These are phyloP conservation scores for Fragosphaeria purpurea DNA, from an alignment of 2,329 filamentous ascomycete species.

Conservation along the genomic window DNA sequence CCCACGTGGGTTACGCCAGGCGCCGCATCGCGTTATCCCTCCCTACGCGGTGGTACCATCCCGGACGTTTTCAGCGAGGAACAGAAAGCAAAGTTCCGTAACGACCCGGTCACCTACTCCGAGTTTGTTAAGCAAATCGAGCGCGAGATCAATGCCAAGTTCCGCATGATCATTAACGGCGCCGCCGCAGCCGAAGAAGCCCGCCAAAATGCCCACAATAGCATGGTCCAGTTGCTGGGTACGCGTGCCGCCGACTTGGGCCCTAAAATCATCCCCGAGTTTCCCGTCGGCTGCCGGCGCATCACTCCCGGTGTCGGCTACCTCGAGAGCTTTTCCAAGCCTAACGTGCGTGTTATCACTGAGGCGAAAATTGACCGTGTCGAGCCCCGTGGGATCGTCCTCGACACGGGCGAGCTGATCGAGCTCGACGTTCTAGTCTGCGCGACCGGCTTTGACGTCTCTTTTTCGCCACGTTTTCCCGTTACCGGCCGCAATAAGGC, in stretches of 20 bases:
- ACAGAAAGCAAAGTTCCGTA: slow-evolving; percentile 8
- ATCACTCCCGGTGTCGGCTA: slow-evolving; percentile 33
- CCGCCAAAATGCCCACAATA: slow-evolving; percentile 7
- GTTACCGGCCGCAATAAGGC: slow-evolving; percentile 9
- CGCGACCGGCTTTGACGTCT: slow-evolving; percentile 28
- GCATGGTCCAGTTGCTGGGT: slow-evolving; percentile 5
- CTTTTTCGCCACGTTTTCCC: slow-evolving; percentile 24
- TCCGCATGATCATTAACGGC: slow-evolving; percentile 4
- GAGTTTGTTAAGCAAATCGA: slow-evolving; percentile 13
- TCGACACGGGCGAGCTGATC: slow-evolving; percentile 15
- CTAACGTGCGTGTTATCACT: slow-evolving; percentile 33
- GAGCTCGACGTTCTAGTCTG: slow-evolving; percentile 20
- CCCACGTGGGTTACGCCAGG: slow-evolving; percentile 26
- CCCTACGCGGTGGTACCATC: background rate
- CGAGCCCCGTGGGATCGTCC: slow-evolving; percentile 21
- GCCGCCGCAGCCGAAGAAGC: too few relatives aligned
- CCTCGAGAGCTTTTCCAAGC: slow-evolving; percentile 29
- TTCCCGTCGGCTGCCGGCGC: slow-evolving; percentile 30
- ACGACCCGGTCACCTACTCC: slow-evolving; percentile 9
- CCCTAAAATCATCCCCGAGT: slow-evolving; percentile 3
- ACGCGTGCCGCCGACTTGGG: slow-evolving; percentile 4
- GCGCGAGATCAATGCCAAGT: slow-evolving; percentile 10
- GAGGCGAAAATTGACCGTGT: slow-evolving; percentile 29
- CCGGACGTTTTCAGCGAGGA: background rate
- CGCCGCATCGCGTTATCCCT: background rate